phyloP scores from a whole-genome alignment of 2,329 filamentous ascomycete genomes.

The Colletotrichum neosansevieriae region DNA sequence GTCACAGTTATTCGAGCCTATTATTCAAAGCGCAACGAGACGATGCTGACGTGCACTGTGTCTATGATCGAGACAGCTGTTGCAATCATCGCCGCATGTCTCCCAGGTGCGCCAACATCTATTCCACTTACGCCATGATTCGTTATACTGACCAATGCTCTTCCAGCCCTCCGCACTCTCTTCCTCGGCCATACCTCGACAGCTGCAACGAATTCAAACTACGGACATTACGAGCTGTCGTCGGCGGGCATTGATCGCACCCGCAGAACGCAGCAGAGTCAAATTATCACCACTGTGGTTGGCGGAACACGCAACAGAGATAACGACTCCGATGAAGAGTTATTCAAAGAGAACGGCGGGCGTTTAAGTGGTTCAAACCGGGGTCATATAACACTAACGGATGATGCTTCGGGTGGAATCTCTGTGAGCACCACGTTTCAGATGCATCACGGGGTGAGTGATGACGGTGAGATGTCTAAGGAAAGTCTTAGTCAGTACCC shows the following conservation, averaged over 20 bases:
- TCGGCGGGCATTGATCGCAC: conserved; percentile 21
- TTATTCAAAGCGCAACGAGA: conserved; percentile 49
- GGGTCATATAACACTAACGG: background rate
- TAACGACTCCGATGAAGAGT: conserved; percentile 36
- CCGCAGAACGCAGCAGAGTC: conserved; percentile 28
- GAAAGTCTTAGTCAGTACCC: background rate
- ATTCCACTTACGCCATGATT: background rate
- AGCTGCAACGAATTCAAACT: conserved; percentile 22
- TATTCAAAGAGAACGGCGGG: conserved; percentile 20
- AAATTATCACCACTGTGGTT: conserved; percentile 32
- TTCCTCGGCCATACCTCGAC: conserved; percentile 33
- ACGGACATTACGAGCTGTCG: conserved; percentile 33
- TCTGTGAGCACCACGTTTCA: conserved; percentile 35
- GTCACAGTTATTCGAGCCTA: conserved; percentile 49
- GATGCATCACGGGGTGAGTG: conserved; percentile 13
- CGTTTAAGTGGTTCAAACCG: background rate
- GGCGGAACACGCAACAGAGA: conserved; percentile 27
- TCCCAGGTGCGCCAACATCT: conserved; percentile 45
- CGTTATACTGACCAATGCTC: background rate
- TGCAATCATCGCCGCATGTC: conserved; percentile 55
- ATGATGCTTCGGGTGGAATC: conserved; percentile 14
- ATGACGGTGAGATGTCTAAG: background rate
- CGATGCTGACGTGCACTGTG: conserved; percentile 53
- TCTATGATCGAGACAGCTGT: conserved; percentile 54
- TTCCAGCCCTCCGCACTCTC: conserved; percentile 23